These are phyloP conservation scores for Plasmodium reichenowi DNA, from an alignment of 169 alveolate genomes.

Conservation along the genomic window DNA sequence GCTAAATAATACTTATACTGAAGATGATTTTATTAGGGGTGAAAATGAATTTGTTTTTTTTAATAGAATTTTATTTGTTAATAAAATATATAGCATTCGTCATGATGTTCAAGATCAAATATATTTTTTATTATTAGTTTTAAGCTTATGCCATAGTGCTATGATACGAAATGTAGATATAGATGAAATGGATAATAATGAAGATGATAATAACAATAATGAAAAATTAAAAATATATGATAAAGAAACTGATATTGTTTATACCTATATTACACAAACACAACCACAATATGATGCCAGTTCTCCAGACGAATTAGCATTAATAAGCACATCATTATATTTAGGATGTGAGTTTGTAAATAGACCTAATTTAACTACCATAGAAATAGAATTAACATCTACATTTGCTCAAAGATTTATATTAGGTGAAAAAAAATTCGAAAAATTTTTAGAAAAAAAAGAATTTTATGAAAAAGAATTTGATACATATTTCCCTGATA, in stretches of 20 bases:
- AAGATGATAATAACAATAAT: slow-evolving; percentile 6
- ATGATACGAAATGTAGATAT: slow-evolving; percentile 71
- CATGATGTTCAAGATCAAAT: slow-evolving; percentile 50
- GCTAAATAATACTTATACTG: slow-evolving; percentile 24
- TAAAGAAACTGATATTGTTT: slow-evolving; percentile 47
- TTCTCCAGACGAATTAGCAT: slow-evolving; percentile 91
- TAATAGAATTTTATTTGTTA: slow-evolving; percentile 53
- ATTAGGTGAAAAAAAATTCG: slow-evolving; percentile 64
- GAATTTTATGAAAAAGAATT: slow-evolving; percentile 49
- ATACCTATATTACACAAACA: slow-evolving; percentile 44
- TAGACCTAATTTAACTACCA: slow-evolving; percentile 82
- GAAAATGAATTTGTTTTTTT: slow-evolving; percentile 73
- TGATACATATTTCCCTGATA: slow-evolving; percentile 53
- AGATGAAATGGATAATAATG: slow-evolving; percentile 58
- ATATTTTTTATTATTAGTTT: slow-evolving; percentile 34
- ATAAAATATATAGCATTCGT: slow-evolving; percentile 54
- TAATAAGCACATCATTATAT: slow-evolving; percentile 85
- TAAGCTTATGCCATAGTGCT: slow-evolving; percentile 73
- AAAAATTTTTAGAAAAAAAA: slow-evolving; percentile 51
- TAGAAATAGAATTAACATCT: slow-evolving; percentile 80
- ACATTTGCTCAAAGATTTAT: slow-evolving; percentile 79
- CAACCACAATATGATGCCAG: slow-evolving; percentile 88
- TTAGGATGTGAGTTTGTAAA: slow-evolving; percentile 85
- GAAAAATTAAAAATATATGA: slow-evolving; percentile 52
- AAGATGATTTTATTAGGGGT: slow-evolving; percentile 50